These are phyloP conservation scores for Chaetoceros tenuissimus DNA, from an alignment of 108 stramenopile species.

Conservation along the genomic window DNA sequence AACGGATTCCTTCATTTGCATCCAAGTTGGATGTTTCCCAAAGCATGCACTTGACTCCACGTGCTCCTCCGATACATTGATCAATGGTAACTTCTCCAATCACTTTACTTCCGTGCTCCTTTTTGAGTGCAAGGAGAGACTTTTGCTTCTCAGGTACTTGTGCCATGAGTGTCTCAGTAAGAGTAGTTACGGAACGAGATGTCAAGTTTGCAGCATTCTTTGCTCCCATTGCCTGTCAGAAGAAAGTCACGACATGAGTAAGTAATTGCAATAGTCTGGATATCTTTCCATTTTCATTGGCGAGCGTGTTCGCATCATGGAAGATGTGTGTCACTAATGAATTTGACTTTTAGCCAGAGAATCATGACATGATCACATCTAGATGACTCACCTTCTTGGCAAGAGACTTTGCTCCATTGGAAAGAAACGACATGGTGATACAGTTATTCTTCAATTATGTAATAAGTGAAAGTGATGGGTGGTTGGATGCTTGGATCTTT, in stretches of 20 bases:
- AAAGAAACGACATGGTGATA: too few species aligned
- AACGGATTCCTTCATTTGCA: slow-evolving; percentile 98
- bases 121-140: slow-evolving; percentile 78
- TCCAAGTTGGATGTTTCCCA: slow-evolving; percentile 99
- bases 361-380: too few species aligned
- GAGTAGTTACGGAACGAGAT: slow-evolving; percentile 61
- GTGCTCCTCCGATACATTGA: slow-evolving; percentile 96
- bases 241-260: too few species aligned
- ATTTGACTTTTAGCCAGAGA: too few species aligned
- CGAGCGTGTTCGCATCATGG: too few species aligned
- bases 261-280: too few species aligned
- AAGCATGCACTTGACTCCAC: slow-evolving; percentile 98
- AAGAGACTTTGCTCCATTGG: background rate
- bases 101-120: slow-evolving; percentile 90
- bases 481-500: too few species aligned
- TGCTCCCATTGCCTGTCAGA: too few species aligned
- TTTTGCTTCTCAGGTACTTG: slow-evolving; percentile 94
- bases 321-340: too few species aligned
- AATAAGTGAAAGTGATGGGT: too few species aligned
- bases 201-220: background rate
- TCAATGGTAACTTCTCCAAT: slow-evolving; percentile 96
- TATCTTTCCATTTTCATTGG: too few species aligned
- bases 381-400: background rate
- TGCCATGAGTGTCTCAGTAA: slow-evolving; percentile 84
- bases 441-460: too few species aligned